phyloP scores from a whole-genome alignment of 495 filamentous ascomycete genomes.

The Tuber magnatum region DNA sequence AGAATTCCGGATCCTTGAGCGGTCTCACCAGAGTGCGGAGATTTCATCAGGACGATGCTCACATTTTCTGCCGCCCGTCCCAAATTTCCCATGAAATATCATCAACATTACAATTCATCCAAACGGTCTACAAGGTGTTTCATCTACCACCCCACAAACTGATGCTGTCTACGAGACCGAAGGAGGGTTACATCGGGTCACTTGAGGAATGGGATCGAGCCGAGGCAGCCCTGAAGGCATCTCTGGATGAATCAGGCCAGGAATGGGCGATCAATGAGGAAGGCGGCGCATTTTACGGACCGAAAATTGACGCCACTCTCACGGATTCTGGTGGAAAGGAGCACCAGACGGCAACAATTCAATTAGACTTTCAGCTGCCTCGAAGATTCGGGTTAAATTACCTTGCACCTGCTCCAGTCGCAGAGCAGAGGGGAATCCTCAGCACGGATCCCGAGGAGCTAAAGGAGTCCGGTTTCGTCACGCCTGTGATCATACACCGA shows the following conservation, averaged over 20 bases:
- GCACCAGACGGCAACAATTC: slow-evolving; percentile 86
- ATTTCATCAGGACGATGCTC: slow-evolving; percentile 96
- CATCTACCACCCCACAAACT: slow-evolving; percentile 66
- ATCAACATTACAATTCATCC: slow-evolving; percentile 71
- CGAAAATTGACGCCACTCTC: slow-evolving; percentile 87
- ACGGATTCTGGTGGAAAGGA: slow-evolving; percentile 77
- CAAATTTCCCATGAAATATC: slow-evolving; percentile 78
- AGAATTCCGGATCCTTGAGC: slow-evolving; percentile 75
- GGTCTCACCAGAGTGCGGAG: slow-evolving; percentile 80
- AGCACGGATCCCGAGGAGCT: slow-evolving; percentile 46
- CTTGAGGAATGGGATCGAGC: slow-evolving; percentile 75
- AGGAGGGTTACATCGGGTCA: slow-evolving; percentile 69
- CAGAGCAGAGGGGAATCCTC: slow-evolving; percentile 52
- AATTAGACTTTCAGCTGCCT: slow-evolving; percentile 89
- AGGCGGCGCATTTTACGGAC: slow-evolving; percentile 90
- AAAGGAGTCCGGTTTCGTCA: slow-evolving; percentile 50
- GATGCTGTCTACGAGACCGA: slow-evolving; percentile 71
- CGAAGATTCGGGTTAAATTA: slow-evolving; percentile 74
- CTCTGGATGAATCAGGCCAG: slow-evolving; percentile 58
- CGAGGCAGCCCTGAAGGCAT: slow-evolving; percentile 62
- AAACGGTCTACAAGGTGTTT: slow-evolving; percentile 68
- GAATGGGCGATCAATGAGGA: slow-evolving; percentile 67
- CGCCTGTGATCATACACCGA: slow-evolving; percentile 79
- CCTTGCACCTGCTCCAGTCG: slow-evolving; percentile 63
- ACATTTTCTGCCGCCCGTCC: slow-evolving; percentile 82